Conservation (phyloP, 352 stramenopile species). For the Phytophthora multivora region DNA sequence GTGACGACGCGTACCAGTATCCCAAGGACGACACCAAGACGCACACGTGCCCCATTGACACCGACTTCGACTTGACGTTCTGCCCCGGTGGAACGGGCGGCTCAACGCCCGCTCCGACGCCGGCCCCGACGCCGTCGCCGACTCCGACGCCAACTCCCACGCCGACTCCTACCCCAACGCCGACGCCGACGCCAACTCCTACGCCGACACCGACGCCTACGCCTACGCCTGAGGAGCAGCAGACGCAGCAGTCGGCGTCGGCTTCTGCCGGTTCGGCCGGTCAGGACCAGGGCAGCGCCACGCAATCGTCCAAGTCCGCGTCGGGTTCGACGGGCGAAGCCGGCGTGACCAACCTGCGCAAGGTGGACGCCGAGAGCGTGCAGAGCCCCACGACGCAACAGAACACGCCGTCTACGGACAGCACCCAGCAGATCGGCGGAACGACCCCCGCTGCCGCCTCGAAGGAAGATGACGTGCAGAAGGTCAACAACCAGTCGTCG, state of each 20-base stretch:
- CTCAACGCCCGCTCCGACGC: conserved; percentile 19
- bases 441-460: conserved; percentile 19
- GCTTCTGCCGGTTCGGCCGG: conserved; percentile 15
- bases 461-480: conserved; percentile 38
- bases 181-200: conserved; percentile 38
- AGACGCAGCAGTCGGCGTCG: conserved; percentile 13
- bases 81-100: conserved; percentile 51
- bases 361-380: conserved; percentile 21
- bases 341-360: conserved; percentile 23
- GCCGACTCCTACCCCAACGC: conserved; percentile 37
- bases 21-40: conserved; percentile 81
- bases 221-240: conserved; percentile 7
- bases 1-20: conserved; percentile 63
- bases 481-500: conserved; percentile 41
- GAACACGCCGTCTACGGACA: conserved; percentile 5
- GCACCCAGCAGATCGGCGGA: conserved; percentile 14
- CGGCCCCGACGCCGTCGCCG: conserved; percentile 33
- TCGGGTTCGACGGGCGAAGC: conserved; percentile 21
- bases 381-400: conserved; percentile 4
- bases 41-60: conserved; percentile 48
- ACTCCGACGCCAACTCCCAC: conserved; percentile 35
- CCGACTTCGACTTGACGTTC: conserved; percentile 69
- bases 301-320: conserved; percentile 10
- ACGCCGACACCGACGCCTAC: conserved; percentile 26
- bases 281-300: conserved; percentile 7